Conservation (phyloP, 208 protist species). For the Leishmania martiniquensis region DNA sequence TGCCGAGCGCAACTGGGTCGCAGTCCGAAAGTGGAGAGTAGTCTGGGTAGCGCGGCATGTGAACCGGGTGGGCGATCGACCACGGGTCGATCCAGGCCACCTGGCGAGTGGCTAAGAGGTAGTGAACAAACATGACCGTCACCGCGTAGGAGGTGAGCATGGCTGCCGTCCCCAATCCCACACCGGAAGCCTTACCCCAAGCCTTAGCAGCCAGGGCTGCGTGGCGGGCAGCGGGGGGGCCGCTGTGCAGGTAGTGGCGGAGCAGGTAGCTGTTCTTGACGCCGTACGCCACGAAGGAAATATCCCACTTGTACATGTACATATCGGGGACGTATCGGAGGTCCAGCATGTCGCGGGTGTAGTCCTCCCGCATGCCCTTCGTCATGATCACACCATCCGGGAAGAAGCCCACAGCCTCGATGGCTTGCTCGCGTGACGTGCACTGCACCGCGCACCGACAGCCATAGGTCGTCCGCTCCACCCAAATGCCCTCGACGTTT, state of each 20-base stretch:
- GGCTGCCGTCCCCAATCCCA: conserved; percentile 76
- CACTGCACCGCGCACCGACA: conserved; percentile 86
- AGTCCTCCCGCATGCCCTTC: conserved; percentile 84
- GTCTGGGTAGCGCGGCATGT: conserved; percentile 88
- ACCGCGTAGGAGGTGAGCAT: conserved; percentile 92
- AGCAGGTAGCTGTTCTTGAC: conserved; percentile 93
- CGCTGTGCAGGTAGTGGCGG: conserved; percentile 80
- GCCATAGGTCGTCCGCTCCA: conserved; percentile 86
- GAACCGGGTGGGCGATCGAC: conserved; percentile 83
- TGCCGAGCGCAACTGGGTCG: conserved; percentile 71
- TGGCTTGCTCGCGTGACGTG: conserved; percentile 70
- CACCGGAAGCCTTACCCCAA: conserved; percentile 90
- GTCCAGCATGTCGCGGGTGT: conserved; percentile 88
- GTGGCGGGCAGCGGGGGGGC: conserved; percentile 66
- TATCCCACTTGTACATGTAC: conserved; percentile 92
- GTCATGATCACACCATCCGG: conserved; percentile 90
- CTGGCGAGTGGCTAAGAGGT: conserved; percentile 80
- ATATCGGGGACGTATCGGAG: conserved; percentile 85
- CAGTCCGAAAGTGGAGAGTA: conserved; percentile 76
- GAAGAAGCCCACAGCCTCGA: conserved; percentile 90
- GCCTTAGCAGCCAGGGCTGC: conserved; percentile 87
- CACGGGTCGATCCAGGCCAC: conserved; percentile 86
- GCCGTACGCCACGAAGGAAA: conserved; percentile 88
- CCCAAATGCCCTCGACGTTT: conserved; percentile 86
- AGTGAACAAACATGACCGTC: conserved; percentile 88